phyloP scores from a whole-genome alignment of 768 basidiomycete species.

The Russula sp. region DNA sequence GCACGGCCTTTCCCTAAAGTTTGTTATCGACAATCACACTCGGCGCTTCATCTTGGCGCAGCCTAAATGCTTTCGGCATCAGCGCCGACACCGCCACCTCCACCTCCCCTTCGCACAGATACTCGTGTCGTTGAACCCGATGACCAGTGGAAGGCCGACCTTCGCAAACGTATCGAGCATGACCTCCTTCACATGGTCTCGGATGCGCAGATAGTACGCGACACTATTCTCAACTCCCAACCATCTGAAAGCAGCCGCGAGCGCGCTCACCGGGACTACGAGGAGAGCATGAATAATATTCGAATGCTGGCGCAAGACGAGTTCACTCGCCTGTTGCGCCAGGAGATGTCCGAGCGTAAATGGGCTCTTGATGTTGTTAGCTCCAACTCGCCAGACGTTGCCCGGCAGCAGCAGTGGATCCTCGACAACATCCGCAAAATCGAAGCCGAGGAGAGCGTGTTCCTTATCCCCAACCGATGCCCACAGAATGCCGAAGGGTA shows the following conservation, averaged over 20 bases:
- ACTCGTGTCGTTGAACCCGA: constrained; percentile 22
- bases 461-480: background rate
- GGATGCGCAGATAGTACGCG: constrained; percentile 20
- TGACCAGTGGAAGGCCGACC: constrained; percentile 29
- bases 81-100: constrained; percentile 24
- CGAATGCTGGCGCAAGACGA: constrained; percentile 26
- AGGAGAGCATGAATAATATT: constrained; percentile 26
- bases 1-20: background rate
- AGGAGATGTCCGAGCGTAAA: constrained; percentile 28
- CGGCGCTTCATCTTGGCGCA: constrained; percentile 26
- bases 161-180: constrained; percentile 25
- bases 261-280: constrained; percentile 15
- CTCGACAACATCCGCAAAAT: constrained; percentile 27
- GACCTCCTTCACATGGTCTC: constrained; percentile 25
- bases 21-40: constrained; percentile 17
- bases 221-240: constrained; percentile 12
- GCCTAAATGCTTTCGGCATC: constrained; percentile 26
- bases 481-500: background rate
- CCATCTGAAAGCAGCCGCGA: constrained; percentile 16
- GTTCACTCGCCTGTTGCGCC: constrained; percentile 22
- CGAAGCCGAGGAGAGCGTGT: constrained; percentile 13
- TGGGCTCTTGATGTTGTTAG: constrained; percentile 25
- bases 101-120: constrained; percentile 24
- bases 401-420: constrained; percentile 30
- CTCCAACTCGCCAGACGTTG: constrained; percentile 28